Conservation (phyloP, 805 yeast genomes). For the Ogataea ramenticola region DNA sequence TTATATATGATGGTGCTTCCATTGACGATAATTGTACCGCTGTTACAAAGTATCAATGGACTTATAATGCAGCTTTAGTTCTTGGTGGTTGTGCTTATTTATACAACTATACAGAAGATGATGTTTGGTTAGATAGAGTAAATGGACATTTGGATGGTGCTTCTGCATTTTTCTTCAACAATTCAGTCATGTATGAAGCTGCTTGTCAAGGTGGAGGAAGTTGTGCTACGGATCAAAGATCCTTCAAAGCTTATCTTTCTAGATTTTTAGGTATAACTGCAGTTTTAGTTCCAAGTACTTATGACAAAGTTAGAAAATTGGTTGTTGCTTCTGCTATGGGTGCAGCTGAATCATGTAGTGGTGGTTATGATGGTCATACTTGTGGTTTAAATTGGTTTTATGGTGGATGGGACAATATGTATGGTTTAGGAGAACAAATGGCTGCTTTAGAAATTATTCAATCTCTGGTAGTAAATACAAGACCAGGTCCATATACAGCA, state of each 20-base stretch:
- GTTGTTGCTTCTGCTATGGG: slow-evolving; percentile 49
- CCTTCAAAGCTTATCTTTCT: slow-evolving; percentile 82
- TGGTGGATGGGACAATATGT: slow-evolving; percentile 54
- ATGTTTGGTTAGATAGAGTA: slow-evolving; percentile 60
- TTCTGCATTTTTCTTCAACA: slow-evolving; percentile 52
- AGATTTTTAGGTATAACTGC: slow-evolving; percentile 73
- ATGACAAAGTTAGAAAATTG: slow-evolving; percentile 28
- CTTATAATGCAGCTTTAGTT: slow-evolving; percentile 78
- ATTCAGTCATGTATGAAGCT: slow-evolving; percentile 63
- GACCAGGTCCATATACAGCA: slow-evolving; percentile 46
- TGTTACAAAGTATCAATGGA: slow-evolving; percentile 63
- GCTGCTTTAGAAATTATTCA: slow-evolving; percentile 60
- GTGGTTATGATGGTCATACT: slow-evolving; percentile 69
- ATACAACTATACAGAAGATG: slow-evolving; percentile 63
- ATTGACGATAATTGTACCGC: slow-evolving; percentile 53
- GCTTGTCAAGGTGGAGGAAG: slow-evolving; percentile 63
- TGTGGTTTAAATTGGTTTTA: slow-evolving; percentile 67
- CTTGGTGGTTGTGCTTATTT: slow-evolving; percentile 76
- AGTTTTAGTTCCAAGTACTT: slow-evolving; percentile 54
- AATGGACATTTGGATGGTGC: slow-evolving; percentile 47
- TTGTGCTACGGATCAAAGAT: slow-evolving; percentile 84
- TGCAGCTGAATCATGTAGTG: slow-evolving; percentile 65
- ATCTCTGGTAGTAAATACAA: slow-evolving; percentile 34
- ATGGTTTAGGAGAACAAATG: slow-evolving; percentile 79
- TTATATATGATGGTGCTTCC: slow-evolving; percentile 65